These are phyloP conservation scores for Phytophthora sp. DNA, from an alignment of 352 stramenopile species.

Conservation along the genomic window DNA sequence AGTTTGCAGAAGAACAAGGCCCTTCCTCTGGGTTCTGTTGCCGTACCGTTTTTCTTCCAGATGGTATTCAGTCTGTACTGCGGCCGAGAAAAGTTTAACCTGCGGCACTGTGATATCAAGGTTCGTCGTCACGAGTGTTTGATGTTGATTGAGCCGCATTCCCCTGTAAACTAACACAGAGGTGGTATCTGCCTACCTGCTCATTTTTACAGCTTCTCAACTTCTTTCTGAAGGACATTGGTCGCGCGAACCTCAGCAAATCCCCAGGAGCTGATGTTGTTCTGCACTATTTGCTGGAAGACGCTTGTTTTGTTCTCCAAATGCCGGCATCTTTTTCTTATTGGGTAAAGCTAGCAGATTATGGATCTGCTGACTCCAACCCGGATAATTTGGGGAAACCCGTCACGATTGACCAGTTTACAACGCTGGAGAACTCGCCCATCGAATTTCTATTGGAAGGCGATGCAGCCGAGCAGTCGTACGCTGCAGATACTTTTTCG, in stretches of 20 bases:
- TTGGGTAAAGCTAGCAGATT: constrained; percentile 98
- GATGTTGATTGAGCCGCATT: not conserved
- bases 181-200: constrained; percentile 3
- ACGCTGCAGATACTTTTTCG: constrained; percentile 95
- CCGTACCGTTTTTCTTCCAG: constrained; percentile 95
- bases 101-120: constrained; percentile 99
- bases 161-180: constrained; percentile 1
- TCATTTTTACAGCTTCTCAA: constrained; percentile 90
- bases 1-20: constrained; percentile 76
- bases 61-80: constrained; percentile 97
- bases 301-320: constrained; percentile 58
- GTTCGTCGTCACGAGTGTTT: constrained; percentile 36
- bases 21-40: constrained; percentile 58
- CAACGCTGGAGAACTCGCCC: constrained; percentile 98
- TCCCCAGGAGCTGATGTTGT: constrained; percentile 43
- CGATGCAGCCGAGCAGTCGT: constrained; percentile 89
- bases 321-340: constrained; percentile 74
- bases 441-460: constrained; percentile 96
- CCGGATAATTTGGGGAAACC: constrained; percentile 86
- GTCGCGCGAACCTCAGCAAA: constrained; percentile 40
- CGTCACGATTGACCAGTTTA: constrained; percentile 95
- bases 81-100: constrained; percentile 84
- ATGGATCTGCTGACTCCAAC: constrained; percentile 95
- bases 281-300: constrained; percentile 68
- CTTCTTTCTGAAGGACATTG: constrained; percentile 95